These are phyloP conservation scores for Leccinum longicurvipes DNA, from an alignment of 768 basidiomycete genomes.

Conservation along the genomic window DNA sequence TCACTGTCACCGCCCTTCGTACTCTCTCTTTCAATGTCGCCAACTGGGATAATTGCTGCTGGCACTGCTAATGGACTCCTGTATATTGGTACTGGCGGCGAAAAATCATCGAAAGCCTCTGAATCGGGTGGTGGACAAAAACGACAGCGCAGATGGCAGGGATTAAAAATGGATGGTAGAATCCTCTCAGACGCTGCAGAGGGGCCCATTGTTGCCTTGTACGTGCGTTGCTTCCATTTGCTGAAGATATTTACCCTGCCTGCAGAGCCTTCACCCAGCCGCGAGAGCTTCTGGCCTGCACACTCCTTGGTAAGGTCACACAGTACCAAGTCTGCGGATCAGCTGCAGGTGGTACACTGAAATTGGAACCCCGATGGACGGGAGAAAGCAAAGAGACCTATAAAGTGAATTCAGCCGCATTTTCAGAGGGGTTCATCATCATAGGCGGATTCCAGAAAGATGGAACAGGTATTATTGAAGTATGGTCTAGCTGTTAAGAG, in stretches of 20 bases:
- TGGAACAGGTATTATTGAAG: slow-evolving; percentile 61
- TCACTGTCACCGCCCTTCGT: slow-evolving; percentile 75
- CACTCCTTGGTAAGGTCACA: slow-evolving; percentile 56
- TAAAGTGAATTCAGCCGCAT: slow-evolving; percentile 66
- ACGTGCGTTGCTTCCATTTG: slow-evolving; percentile 18
- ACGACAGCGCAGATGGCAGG: slow-evolving; percentile 68
- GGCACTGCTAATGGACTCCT: slow-evolving; percentile 76
- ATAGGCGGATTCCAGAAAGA: slow-evolving; percentile 61
- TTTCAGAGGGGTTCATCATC: slow-evolving; percentile 45
- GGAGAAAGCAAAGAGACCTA: slow-evolving; percentile 39
- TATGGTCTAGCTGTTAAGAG: slow-evolving; percentile 40
- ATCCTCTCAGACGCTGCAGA: slow-evolving; percentile 53
- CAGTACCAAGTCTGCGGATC: slow-evolving; percentile 46
- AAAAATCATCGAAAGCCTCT: slow-evolving; percentile 37
- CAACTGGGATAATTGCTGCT: slow-evolving; percentile 59
- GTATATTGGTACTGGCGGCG: slow-evolving; percentile 66
- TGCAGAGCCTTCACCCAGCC: slow-evolving; percentile 49
- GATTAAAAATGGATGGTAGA: slow-evolving; percentile 49
- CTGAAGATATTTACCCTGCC: slow-evolving; percentile 1
- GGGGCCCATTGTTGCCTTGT: slow-evolving; percentile 76
- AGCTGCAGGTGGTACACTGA: slow-evolving; percentile 35
- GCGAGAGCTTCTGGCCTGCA: slow-evolving; percentile 49
- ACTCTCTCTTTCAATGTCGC: slow-evolving; percentile 56
- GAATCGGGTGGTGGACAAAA: slow-evolving; percentile 45
- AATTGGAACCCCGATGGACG: slow-evolving; percentile 46